A percentile compares a stretch with the other conserved stretches of the same genome.
Conservation (phyloP, 768 basidiomycete genomes). For the Termitomyces sp. region DNA sequence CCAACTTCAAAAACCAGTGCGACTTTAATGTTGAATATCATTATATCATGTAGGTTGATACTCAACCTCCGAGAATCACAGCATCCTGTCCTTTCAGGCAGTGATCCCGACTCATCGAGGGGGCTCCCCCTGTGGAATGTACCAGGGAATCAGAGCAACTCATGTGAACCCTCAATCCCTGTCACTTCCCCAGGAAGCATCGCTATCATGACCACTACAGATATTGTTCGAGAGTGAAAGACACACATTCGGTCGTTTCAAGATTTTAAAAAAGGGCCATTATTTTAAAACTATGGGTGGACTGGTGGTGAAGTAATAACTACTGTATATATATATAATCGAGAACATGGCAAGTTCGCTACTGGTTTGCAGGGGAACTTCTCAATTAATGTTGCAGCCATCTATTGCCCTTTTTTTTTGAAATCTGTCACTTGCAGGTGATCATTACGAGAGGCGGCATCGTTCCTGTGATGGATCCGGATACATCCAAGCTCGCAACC, state of each 20-base stretch:
- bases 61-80: constrained; percentile 17
- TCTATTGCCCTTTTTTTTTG: too few relatives aligned
- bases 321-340: neutral
- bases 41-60: constrained; percentile 20
- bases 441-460: neutral
- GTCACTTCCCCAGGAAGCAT: neutral
- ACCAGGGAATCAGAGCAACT: neutral
- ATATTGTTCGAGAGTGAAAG: neutral
- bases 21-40: constrained; percentile 18
- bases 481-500: too few relatives aligned
- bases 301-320: neutral
- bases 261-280: too few relatives aligned
- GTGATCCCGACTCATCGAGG: neutral
- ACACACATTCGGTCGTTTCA: too few relatives aligned
- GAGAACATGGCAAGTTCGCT: neutral
- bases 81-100: neutral
- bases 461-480: too few relatives aligned
- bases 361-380: neutral
- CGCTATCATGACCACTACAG: too few relatives aligned
- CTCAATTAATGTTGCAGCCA: too few relatives aligned
- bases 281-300: neutral
- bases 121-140: constrained; percentile 2
- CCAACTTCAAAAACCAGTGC: constrained; percentile 7
- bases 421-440: neutral
- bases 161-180: neutral